Evolutionary conservation across 495 filamentous ascomycete genomes (phyloP).

Genomic region (Friedmanniomyces endolithicus): DNA sequence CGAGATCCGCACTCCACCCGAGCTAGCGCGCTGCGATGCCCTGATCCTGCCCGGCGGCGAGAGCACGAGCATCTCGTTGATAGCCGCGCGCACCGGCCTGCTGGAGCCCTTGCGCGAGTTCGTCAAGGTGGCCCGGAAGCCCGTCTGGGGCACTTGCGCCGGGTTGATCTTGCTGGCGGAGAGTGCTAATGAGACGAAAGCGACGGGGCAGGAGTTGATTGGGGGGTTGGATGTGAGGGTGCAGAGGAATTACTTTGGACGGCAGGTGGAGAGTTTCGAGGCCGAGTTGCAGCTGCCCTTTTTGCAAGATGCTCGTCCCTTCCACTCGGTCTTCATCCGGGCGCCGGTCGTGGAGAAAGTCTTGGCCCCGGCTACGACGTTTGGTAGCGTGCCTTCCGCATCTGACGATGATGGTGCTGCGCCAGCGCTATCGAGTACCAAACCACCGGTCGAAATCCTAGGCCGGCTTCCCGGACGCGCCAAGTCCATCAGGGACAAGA

Average conservation of each 20-base stretch:
- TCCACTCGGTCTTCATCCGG: constrained; percentile 81
- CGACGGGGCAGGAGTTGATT: constrained; percentile 84
- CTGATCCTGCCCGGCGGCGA: constrained; percentile 89
- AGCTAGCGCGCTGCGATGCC: constrained; percentile 64
- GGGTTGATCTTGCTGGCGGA: constrained; percentile 87
- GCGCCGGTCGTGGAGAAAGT: constrained; percentile 87
- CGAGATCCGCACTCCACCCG: constrained; percentile 63
- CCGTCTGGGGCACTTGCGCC: constrained; percentile 93
- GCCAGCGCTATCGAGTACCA: constrained; percentile 36
- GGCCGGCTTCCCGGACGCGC: constrained; percentile 39
- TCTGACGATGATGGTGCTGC: constrained; percentile 48
- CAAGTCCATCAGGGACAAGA: constrained; percentile 27
- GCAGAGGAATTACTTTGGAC: constrained; percentile 89
- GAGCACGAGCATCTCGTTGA: constrained; percentile 83
- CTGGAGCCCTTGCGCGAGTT: constrained; percentile 80
- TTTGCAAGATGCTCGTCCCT: constrained; percentile 40
- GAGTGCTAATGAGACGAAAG: constrained; percentile 75
- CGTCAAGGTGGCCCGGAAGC: constrained; percentile 79
- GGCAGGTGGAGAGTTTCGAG: constrained; percentile 88
- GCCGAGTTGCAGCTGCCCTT: constrained; percentile 64
- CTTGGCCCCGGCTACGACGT: constrained; percentile 39
- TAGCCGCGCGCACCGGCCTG: constrained; percentile 66
- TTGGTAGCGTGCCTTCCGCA: constrained; percentile 29
- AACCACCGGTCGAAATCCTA: constrained; percentile 43
- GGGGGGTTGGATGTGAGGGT: constrained; percentile 86